Evolutionary conservation across 306 rosid species (phyloP), one percentile per base, ranked within the genome.

Genomic region (Morella rubra): DNA sequence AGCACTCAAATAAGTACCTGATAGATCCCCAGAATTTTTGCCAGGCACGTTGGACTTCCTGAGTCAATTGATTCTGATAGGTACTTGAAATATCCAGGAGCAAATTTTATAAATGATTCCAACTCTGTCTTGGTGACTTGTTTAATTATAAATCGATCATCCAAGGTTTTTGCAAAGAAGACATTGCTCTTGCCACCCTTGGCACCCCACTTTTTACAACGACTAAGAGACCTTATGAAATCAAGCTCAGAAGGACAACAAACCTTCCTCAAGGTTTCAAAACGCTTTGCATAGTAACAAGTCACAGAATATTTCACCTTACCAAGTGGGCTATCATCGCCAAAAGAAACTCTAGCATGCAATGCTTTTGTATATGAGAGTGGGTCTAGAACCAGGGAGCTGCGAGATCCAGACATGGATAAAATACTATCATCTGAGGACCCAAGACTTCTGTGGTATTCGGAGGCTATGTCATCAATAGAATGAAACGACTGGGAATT

Each of bases 181-280:
- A 87, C 99, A 64, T 96, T 96, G 81, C 98, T 96, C 91, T 96
- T 96, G 16, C 99, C 99, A 74, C 99, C 99, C 83, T 92, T 97
- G 85, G 99, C 98, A 79, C 96, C 87, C 99, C 99, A 96, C 76
- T 87, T 89, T 89, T 89, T 96, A 77, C 99, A 91, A 77, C 98
- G 98, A 75, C 99, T 89, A 46, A 96, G 84, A 80, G 99, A 96
- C 86, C 98, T 91, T 79, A 92, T 67, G 58, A 71, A 96, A 77
- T 92, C 96, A 0, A 89, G 87, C 86, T 96, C 99, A 5, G 97
- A 92, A 77, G 93, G 88, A 79, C 99, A 96, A 61, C 98, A 92
- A 67, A 86, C 88, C 85, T 85, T 91, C 81, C 99, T 85, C 72
- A 96, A 81, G 81, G 93, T 93, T 67, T 91, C 97, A 86, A 96